phyloP scores from a whole-genome alignment of 2,329 filamentous ascomycete species.

The Diaporthe amygdali region DNA sequence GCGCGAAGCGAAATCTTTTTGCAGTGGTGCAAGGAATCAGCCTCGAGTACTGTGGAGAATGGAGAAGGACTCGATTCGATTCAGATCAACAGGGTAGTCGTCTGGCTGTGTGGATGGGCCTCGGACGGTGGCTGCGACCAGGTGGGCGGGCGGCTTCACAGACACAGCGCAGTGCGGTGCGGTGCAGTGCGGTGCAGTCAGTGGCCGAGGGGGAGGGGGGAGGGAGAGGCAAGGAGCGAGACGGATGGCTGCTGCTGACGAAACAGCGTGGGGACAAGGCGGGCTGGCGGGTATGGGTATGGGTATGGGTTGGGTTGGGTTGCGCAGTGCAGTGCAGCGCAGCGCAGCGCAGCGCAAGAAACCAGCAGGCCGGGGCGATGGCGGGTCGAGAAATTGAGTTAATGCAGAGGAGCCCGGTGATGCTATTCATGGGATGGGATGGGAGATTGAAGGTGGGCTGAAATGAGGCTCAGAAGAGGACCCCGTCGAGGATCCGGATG shows the following conservation, averaged over 20 bases:
- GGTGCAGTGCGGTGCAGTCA: background rate
- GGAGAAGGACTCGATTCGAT: slow-evolving; percentile 20
- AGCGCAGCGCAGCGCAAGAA: slow-evolving; percentile 10
- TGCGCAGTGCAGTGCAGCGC: background rate
- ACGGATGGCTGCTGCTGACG: background rate
- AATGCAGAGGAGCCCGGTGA: slow-evolving; percentile 5
- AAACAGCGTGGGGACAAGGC: slow-evolving; percentile 9
- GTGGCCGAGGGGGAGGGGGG: background rate
- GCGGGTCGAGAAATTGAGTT: slow-evolving; percentile 16
- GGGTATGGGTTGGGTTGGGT: background rate
- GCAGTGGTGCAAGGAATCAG: slow-evolving; percentile 19
- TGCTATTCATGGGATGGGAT: slow-evolving; percentile 6
- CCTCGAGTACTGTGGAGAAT: slow-evolving; percentile 17
- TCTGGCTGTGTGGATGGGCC: slow-evolving; percentile 12
- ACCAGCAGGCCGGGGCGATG: slow-evolving; percentile 3
- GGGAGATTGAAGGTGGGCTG: slow-evolving; percentile 5
- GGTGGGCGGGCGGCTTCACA: slow-evolving; percentile 10
- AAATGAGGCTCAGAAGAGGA: slow-evolving; percentile 7
- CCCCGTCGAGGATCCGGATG: slow-evolving; percentile 5
- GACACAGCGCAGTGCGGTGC: slow-evolving; percentile 14
- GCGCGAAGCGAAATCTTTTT: slow-evolving; percentile 21
- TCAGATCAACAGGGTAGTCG: slow-evolving; percentile 19
- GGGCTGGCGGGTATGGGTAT: background rate
- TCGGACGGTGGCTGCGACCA: slow-evolving; percentile 19
- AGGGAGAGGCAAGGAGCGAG: background rate